Conservation (phyloP, 2,329 filamentous ascomycete species). For the Ceratocystis ficicola region DNA sequence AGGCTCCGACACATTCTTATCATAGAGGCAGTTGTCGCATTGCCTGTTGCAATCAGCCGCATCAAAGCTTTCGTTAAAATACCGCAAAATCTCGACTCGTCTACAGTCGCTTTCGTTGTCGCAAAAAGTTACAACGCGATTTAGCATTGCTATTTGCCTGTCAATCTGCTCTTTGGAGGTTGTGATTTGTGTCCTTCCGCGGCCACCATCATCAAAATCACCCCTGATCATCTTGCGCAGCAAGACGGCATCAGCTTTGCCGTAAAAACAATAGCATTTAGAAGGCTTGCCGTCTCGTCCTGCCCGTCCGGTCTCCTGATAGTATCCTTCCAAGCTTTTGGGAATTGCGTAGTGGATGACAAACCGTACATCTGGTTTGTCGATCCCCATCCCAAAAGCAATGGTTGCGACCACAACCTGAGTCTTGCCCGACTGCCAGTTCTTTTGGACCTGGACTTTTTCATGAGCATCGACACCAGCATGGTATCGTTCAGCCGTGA, state of each 20-base stretch:
- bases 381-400: constrained; percentile 99
- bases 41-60: constrained; percentile 55
- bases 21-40: constrained; percentile 81
- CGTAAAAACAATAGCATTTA: constrained; percentile 82
- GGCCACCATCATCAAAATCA: constrained; percentile 45
- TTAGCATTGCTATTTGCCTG: constrained; percentile 72
- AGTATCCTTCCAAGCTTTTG: constrained; percentile 94
- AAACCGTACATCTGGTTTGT: constrained; percentile 92
- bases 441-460: constrained; percentile 58
- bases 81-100: constrained; percentile 75
- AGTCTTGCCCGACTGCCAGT: constrained; percentile 68
- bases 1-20: constrained; percentile 53
- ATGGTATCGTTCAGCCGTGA: constrained; percentile 76
- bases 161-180: constrained; percentile 61
- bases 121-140: constrained; percentile 73
- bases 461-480: constrained; percentile 58
- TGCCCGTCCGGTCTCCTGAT: constrained; percentile 92
- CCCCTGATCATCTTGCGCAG: constrained; percentile 72
- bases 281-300: constrained; percentile 81
- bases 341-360: constrained; percentile 89
- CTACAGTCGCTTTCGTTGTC: constrained; percentile 83
- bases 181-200: background rate
- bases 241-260: constrained; percentile 60
- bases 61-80: constrained; percentile 80
- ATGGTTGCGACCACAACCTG: constrained; percentile 96